Base-by-base conservation (phyloP, 2,329 filamentous ascomycete genomes). In the Colletotrichum theobromicola region DNA sequence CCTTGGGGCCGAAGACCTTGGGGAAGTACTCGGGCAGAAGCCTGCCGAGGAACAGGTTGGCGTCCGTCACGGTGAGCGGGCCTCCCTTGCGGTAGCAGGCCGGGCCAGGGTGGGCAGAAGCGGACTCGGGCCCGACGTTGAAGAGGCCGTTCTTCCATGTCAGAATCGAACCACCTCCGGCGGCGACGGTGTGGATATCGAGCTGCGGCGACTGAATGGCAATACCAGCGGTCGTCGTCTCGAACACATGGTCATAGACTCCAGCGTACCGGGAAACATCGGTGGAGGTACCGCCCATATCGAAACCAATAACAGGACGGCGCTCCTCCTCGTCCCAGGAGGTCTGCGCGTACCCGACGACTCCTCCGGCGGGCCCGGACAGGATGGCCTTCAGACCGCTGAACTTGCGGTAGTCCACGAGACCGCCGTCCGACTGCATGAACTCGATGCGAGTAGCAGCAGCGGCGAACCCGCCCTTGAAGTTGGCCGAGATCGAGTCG, bases 101-200 rank as follows among this genome's bases (percentile, higher is more conserved):
- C 4, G 93, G 93, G 1, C 93, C 93, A 3, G 93, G 93, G 79
- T 94, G 91, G 7, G 93, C 93, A 37, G 90, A 90, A 2, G 93
- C 92, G 30, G 91, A 93, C 78, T 94, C 93, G 1, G 93, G 93
- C 0, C 93, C 93, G 7, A 95, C 93, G 2, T 92, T 90, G 76
- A 95, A 94, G 3, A 95, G 85, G 0, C 93, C 93, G 74, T 94
- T 94, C 73, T 89, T 90, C 88, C 91, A 95, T 79, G 92, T 93
- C 0, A 95, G 85, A 18, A 91, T 87, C 2, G 91, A 93, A n/a
- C 93, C 93, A 75, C 94, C 94, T 21, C 94, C 93, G 8, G 94
- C 93, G 28, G 94, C 94, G 6, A 95, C 93, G 2, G 94, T 96
- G 80, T 95, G 94, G 81, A 96, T 95, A 78, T 96, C 94, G 2